Evolutionary conservation across 192 early-diverging fungal genomes (phyloP).

Genomic region (Phycomyces blakesleeanus): DNA sequence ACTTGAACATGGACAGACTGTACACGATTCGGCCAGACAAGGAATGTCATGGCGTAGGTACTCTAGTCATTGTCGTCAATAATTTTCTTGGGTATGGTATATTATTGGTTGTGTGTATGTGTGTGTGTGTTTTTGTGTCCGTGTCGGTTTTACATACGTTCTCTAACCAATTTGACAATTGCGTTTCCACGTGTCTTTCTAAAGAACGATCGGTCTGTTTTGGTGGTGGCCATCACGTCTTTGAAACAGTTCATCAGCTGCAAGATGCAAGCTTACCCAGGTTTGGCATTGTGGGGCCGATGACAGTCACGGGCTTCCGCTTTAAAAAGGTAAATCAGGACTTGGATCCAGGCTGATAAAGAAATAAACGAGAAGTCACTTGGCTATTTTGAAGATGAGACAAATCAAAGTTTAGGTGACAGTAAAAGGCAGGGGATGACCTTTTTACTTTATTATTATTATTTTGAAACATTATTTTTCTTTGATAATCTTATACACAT

Average conservation of each 20-base stretch:
- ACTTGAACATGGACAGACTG: constrained; percentile 29
- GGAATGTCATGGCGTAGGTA: constrained; percentile 59
- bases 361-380: too few species aligned
- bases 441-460: too few species aligned
- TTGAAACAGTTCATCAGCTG: neutral
- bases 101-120: too few species aligned
- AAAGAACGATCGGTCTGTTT: constrained; percentile 35
- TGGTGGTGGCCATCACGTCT: neutral
- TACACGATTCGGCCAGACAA: constrained; percentile 47
- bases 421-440: too few species aligned
- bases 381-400: too few species aligned
- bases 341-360: too few species aligned
- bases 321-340: too few species aligned
- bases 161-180: constrained; percentile 49
- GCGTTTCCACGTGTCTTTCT: constrained; percentile 48
- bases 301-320: neutral
- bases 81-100: too few species aligned
- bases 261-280: neutral
- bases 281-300: neutral
- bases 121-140: neutral
- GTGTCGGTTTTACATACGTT: constrained; percentile 39
- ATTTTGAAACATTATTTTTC: too few species aligned
- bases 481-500: too few species aligned
- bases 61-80: constrained; percentile 25
- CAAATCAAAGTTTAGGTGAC: too few species aligned